Evolutionary conservation across 2,329 filamentous ascomycete species (phyloP).

Genomic region (Alternaria incomplexa): DNA sequence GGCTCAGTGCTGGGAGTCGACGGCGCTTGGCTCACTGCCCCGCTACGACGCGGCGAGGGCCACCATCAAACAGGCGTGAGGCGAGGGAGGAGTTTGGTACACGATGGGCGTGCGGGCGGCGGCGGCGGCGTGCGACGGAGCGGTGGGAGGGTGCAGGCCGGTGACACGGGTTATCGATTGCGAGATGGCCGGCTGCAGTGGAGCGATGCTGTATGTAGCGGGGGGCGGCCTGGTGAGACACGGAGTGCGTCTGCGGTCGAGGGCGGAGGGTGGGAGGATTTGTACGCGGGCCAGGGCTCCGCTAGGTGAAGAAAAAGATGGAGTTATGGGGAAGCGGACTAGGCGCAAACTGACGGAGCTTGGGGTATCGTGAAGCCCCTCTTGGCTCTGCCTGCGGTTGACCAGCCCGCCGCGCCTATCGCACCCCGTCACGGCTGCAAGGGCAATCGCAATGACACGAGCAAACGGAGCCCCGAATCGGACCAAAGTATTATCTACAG

Average conservation of each 20-base stretch:
- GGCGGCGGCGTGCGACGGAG: neutral
- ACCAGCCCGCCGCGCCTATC: neutral
- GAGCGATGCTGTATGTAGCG: slow-evolving; percentile 7
- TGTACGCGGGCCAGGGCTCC: neutral
- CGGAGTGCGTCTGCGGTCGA: neutral
- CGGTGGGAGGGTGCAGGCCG: slow-evolving; percentile 8
- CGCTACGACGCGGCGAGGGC: slow-evolving; percentile 18
- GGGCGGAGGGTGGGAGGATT: neutral
- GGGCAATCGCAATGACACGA: neutral
- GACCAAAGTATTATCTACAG: neutral
- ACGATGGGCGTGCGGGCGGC: neutral
- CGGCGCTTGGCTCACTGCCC: slow-evolving; percentile 20
- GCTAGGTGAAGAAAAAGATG: neutral
- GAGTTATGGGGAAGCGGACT: slow-evolving; percentile 7
- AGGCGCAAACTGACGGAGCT: slow-evolving; percentile 10
- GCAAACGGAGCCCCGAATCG: neutral
- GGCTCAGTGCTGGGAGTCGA: slow-evolving; percentile 1
- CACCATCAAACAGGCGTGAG: slow-evolving; percentile 14
- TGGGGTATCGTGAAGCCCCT: slow-evolving; percentile 9
- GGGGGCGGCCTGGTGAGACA: slow-evolving; percentile 2
- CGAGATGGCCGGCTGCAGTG: slow-evolving; percentile 8
- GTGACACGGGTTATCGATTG: slow-evolving; percentile 1
- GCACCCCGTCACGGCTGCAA: neutral
- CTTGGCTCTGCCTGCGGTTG: slow-evolving; percentile 2
- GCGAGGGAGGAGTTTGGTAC: neutral